Conservation (phyloP, 2,329 filamentous ascomycete genomes). For the Pseudogymnoascus sp. region DNA sequence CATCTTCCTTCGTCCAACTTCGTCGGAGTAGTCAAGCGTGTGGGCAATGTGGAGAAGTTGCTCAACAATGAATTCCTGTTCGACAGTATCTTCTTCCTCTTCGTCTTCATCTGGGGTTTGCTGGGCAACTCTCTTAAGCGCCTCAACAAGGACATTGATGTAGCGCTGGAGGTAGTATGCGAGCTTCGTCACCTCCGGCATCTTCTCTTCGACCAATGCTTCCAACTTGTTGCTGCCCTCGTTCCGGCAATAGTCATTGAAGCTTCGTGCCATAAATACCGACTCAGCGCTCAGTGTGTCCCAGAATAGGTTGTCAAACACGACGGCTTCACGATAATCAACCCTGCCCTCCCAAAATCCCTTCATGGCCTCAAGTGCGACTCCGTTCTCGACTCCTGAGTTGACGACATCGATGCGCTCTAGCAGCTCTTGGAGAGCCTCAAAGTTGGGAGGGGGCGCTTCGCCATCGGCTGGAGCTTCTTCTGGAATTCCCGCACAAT, state of each 20-base stretch:
- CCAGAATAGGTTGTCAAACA: constrained; percentile 71
- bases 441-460: constrained; percentile 59
- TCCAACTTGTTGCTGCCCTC: constrained; percentile 69
- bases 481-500: constrained; percentile 67
- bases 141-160: constrained; percentile 59
- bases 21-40: constrained; percentile 94
- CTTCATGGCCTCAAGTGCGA: constrained; percentile 88
- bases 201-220: constrained; percentile 76
- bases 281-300: constrained; percentile 76
- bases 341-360: constrained; percentile 93
- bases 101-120: constrained; percentile 53
- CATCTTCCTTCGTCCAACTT: constrained; percentile 93
- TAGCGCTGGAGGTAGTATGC: constrained; percentile 82
- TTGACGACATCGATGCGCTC: constrained; percentile 92
- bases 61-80: constrained; percentile 92
- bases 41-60: constrained; percentile 88
- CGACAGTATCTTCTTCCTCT: constrained; percentile 72
- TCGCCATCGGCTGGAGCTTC: constrained; percentile 40
- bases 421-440: constrained; percentile 81
- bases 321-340: constrained; percentile 67
- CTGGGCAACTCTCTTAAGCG: constrained; percentile 49
- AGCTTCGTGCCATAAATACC: constrained; percentile 82
- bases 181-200: constrained; percentile 88
- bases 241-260: constrained; percentile 84
- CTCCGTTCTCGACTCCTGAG: constrained; percentile 80